phyloP scores from a whole-genome alignment of 352 stramenopile genomes.

The Globisporangium okanoganense region DNA sequence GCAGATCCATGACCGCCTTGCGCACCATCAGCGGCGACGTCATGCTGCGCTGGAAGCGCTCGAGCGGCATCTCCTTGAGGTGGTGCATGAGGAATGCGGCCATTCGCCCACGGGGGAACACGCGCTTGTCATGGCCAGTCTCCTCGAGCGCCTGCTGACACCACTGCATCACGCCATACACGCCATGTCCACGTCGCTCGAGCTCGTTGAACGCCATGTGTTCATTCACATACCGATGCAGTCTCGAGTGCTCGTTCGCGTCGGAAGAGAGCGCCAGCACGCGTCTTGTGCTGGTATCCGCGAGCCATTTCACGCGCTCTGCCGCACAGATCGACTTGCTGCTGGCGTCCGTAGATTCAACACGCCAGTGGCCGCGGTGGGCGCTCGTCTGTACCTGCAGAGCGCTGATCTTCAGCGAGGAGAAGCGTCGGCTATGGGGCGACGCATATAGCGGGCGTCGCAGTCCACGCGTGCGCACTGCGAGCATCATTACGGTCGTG shows the following conservation, averaged over 20 bases:
- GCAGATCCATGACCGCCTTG: conserved; percentile 47
- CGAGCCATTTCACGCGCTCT: conserved; percentile 30
- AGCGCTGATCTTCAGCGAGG: neutral
- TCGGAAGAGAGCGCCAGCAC: conserved; percentile 39
- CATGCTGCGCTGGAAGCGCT: conserved; percentile 29
- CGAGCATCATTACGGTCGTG: neutral
- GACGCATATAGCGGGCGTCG: neutral
- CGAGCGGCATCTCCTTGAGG: conserved; percentile 30
- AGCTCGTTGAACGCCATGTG: conserved; percentile 51
- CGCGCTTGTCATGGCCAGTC: conserved; percentile 41
- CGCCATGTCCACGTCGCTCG: conserved; percentile 59
- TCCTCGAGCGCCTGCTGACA: conserved; percentile 66
- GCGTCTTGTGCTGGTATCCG: conserved; percentile 18
- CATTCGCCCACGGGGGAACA: conserved; percentile 45
- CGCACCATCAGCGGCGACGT: conserved; percentile 52
- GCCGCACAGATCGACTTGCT: conserved; percentile 24
- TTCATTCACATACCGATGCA: conserved; percentile 24
- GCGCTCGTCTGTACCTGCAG: conserved; percentile 14
- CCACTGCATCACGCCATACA: conserved; percentile 56
- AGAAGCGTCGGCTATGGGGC: neutral
- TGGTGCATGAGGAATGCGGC: conserved; percentile 56
- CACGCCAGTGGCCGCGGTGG: conserved; percentile 30
- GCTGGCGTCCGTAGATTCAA: conserved; percentile 13
- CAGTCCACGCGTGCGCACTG: neutral
- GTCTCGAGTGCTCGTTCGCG: conserved; percentile 16